Evolutionary conservation across 2,329 filamentous ascomycete species (phyloP), one percentile per base, ranked within the genome.

Genomic region (Penicillium brevicompactum): DNA sequence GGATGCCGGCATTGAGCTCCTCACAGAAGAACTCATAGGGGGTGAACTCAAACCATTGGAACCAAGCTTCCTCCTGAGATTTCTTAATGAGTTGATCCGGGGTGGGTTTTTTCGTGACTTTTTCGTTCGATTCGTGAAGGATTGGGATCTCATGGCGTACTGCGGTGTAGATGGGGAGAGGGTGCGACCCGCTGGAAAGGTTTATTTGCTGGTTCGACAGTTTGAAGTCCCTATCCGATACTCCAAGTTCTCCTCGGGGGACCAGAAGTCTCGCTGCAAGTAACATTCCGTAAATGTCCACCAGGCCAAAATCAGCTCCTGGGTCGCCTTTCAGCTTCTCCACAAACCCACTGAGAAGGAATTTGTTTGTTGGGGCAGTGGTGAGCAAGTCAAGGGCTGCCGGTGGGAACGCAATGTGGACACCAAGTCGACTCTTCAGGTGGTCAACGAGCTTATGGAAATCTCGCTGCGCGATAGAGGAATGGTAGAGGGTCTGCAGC

Each of bases 1-100:
- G 94, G 57, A 99, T 97, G 3, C 94, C 93, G 2, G 93, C 92
- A 22, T 84, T 83, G 48, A 96, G 87, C 68, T 97, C 93, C 73
- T 97, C 93, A 64, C 92, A 96, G 73, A 94, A 97, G 70, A 97
- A 88, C 71, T 97, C 93, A 68, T 95, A 97, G 0, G 93, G 93
- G 0, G 91, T 95, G 66, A 93, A 89, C 68, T 99, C 94, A 64
- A 94, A 97, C 93, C 94, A 97, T 67, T 99, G 93, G 66, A 97
- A 99, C 90, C 92, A 97, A 2, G 91, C 83, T 67, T 95, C 89
- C 56, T 82, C 76, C 51, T 74, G 75, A 4, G 82, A 79, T 55
- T 80, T 76, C 37, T 74, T 77, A 56, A 80, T 76, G 2, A 74
- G 66, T 57, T 66, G 71, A 57, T 72, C 74, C 7, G 73, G 66